A percentile compares a stretch with the other conserved stretches of the same genome.
These are phyloP conservation scores for Clathrus columnatus DNA, from an alignment of 768 basidiomycete genomes.

Conservation along the genomic window DNA sequence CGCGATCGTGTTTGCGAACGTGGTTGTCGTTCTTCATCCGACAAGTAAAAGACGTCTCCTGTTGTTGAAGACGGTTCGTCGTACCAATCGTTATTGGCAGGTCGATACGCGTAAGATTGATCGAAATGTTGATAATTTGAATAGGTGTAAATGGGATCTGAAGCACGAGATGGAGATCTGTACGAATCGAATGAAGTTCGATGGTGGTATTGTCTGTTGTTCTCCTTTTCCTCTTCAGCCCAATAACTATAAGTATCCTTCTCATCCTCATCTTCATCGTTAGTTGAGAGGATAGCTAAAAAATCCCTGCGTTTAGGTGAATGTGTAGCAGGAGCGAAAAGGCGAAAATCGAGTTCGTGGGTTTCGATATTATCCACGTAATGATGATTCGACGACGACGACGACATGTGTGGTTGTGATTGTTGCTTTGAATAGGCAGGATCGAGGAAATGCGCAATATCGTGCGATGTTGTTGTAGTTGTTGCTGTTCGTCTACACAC, in stretches of 20 bases:
- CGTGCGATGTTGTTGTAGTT: not conserved
- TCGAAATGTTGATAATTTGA: not conserved
- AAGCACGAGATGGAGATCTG: not conserved
- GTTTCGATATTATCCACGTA: conserved; percentile 4
- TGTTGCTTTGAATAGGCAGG: not conserved
- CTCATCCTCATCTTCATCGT: conserved; percentile 33
- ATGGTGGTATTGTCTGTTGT: not conserved
- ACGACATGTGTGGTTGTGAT: not conserved
- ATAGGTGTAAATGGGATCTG: conserved; percentile 1
- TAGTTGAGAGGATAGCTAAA: conserved; percentile 26
- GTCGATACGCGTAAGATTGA: not conserved
- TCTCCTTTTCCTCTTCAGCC: not conserved
- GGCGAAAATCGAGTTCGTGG: conserved; percentile 8
- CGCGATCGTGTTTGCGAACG: not conserved
- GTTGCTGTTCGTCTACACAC: not conserved
- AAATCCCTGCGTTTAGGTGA: conserved; percentile 4
- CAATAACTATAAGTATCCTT: conserved; percentile 31
- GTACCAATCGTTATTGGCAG: not conserved
- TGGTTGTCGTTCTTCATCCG: not conserved
- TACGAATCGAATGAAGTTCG: conserved; percentile 1
- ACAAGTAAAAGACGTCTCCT: not conserved
- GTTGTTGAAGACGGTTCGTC: too few relatives aligned
- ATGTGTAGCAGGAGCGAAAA: conserved; percentile 2
- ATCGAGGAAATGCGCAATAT: conserved; percentile 10
- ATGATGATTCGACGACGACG: not conserved